Evolutionary conservation across 108 stramenopile species (phyloP).

Genomic region (Pseudonitzschia pungens): DNA sequence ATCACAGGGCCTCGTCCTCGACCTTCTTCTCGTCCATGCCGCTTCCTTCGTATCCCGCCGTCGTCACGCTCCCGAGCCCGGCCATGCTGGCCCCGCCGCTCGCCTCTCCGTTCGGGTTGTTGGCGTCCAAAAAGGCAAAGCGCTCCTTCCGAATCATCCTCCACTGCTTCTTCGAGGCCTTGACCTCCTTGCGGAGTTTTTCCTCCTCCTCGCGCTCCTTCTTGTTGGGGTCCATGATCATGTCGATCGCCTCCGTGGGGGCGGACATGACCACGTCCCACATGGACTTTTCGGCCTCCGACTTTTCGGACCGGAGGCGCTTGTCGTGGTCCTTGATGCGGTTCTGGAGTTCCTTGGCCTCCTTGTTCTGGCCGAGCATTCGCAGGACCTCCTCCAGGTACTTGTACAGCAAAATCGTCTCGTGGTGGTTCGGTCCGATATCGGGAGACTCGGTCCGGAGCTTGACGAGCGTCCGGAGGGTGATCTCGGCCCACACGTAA

Average conservation of each 20-base stretch:
- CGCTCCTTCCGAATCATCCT: slow-evolving; percentile 77
- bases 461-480: slow-evolving; percentile 65
- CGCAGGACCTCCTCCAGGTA: slow-evolving; percentile 67
- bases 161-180: slow-evolving; percentile 79
- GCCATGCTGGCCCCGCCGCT: background rate
- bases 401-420: slow-evolving; percentile 66
- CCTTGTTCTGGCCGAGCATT: slow-evolving; percentile 56
- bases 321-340: slow-evolving; percentile 9
- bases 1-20: background rate
- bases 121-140: slow-evolving; percentile 78
- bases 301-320: slow-evolving; percentile 50
- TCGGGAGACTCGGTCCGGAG: slow-evolving; percentile 77
- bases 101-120: background rate
- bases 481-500: slow-evolving; percentile 79
- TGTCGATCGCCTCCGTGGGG: slow-evolving; percentile 68
- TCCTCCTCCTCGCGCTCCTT: slow-evolving; percentile 86
- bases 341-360: slow-evolving; percentile 63
- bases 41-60: background rate
- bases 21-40: slow-evolving; percentile 31
- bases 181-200: slow-evolving; percentile 73
- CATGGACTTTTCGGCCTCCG: slow-evolving; percentile 64
- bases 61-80: slow-evolving; percentile 3
- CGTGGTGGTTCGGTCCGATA: slow-evolving; percentile 84
- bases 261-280: slow-evolving; percentile 67
- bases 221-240: slow-evolving; percentile 84